Base-by-base conservation (phyloP, 106 monocot species). In the Allium cepa region DNA sequence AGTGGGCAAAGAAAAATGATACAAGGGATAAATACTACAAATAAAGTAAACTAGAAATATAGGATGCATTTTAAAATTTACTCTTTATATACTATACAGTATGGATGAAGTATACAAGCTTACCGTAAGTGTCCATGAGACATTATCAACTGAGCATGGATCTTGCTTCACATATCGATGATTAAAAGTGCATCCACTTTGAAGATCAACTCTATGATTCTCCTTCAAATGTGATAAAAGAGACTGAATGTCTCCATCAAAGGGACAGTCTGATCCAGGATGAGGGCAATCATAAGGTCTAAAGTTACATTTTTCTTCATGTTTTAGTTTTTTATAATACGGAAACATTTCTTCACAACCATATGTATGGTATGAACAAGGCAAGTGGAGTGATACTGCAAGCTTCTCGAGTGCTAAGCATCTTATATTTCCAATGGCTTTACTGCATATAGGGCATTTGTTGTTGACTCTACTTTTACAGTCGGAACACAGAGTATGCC, bases 351-450 rank as follows among this genome's bases (percentile, higher is more conserved):
- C 68, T 28, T 72, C 67, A 50, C 81, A 81, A 4, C 81, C 81
- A 16, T 72, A 47, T 50, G 68, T 46, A 63, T 72, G 81, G 63
- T 76, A 76, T 57, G 72, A 17, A 51, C 81, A 81, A 7, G 76
- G 81, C 48, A 81, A 56, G 53, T 72, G 63, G 36, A 81, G 72
- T 49, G 76, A 76, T 58, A 50, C 57, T 15, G 81, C 81, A 68
- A 81, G 76, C 68, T 81, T 81, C 63, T 81, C 81, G 50, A 81
- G 72, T 68, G 81, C 81, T 59, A 81, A 67, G 52, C 81, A 81
- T 67, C 81, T 76, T 63, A 81, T 81, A 58, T 72, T 63, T 11
- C 81, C 81, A 46, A 81, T 81, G 59, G 76, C 81, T 67, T 81
- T 76, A 59, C 81, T 67, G 76, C 81, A 81, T 47, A 81, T 69